phyloP scores from a whole-genome alignment of 331 rosid genomes.

The Spiraea crenata region DNA sequence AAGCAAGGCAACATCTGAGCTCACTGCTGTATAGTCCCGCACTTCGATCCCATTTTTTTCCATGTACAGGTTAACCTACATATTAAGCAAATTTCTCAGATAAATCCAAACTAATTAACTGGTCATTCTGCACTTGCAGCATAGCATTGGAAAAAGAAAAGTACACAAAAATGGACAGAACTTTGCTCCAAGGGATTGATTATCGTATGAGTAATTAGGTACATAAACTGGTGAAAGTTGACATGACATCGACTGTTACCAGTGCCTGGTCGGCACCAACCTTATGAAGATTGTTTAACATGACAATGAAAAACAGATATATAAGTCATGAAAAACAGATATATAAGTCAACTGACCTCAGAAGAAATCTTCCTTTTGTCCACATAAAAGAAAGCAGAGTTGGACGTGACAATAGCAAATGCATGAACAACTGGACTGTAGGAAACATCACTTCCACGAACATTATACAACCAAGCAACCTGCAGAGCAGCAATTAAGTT shows the following conservation, averaged over 20 bases:
- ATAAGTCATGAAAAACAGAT: slow-evolving; percentile 18
- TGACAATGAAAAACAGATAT: slow-evolving; percentile 9
- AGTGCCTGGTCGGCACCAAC: neutral
- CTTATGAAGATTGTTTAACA: neutral
- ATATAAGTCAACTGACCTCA: slow-evolving; percentile 63
- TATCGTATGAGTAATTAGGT: neutral
- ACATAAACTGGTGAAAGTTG: neutral
- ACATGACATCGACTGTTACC: neutral
- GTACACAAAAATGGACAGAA: neutral
- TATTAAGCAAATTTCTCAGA: slow-evolving; percentile 21
- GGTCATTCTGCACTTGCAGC: neutral
- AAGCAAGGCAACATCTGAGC: slow-evolving; percentile 66
- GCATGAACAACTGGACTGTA: slow-evolving; percentile 94
- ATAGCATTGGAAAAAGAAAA: neutral
- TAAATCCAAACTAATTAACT: neutral
- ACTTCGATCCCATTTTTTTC: slow-evolving; percentile 72
- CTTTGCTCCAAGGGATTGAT: neutral
- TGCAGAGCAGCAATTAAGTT: slow-evolving; percentile 35
- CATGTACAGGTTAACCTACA: slow-evolving; percentile 67
- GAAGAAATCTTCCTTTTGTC: slow-evolving; percentile 73
- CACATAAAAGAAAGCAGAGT: slow-evolving; percentile 73
- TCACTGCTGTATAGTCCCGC: slow-evolving; percentile 66
- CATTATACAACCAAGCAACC: slow-evolving; percentile 96
- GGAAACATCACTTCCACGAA: slow-evolving; percentile 93
- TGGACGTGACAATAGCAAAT: slow-evolving; percentile 70